Evolutionary conservation across 805 yeast genomes (phyloP), one percentile per base, ranked within the genome.

Genomic region (Torulaspora franciscae): DNA sequence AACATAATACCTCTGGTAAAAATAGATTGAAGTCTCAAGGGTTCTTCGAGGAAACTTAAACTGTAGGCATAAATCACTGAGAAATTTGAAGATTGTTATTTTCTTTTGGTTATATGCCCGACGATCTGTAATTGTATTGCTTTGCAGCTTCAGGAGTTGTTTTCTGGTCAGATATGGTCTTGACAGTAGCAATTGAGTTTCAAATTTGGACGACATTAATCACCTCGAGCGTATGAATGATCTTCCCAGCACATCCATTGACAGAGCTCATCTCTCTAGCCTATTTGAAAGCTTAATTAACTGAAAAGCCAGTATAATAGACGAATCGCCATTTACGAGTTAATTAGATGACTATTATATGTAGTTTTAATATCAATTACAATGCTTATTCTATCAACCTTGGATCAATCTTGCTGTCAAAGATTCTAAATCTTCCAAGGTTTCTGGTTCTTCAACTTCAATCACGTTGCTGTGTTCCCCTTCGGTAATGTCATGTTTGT

Each of bases 381-480:
- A 19, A 41, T 32, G 45, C 49, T 38, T 29, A 14, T 34, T 36
- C 28, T 38, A 7, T 45, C 45, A 54, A 33, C 47, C 48, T 41
- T 54, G 52, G 19, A 73, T 56, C 40, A 75, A 64, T 56, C 66
- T 71, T 19, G 75, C 75, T 2, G 95, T 82, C 69, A 87, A 76
- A 40, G 95, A 89, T 72, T 93, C 99, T 66, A 93, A 75, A 61
- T 93, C 99, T 65, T 88, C 96, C 63, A 93, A 72, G 13, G 95
- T 85, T 58, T 87, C 85, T 11, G 97, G 97, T 57, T 81, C 86
- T 55, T 86, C 95, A 37, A 86, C 72, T 68, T 90, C 96, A 48
- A 85, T 70, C 37, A 84, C 68, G 33, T 61, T 65, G 15, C 62
- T 60, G 13, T 64, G 64, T 15, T 58, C 67, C 0, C 62, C 69